phyloP scores from a whole-genome alignment of 257 asterid species.

The Plantago ovata region DNA sequence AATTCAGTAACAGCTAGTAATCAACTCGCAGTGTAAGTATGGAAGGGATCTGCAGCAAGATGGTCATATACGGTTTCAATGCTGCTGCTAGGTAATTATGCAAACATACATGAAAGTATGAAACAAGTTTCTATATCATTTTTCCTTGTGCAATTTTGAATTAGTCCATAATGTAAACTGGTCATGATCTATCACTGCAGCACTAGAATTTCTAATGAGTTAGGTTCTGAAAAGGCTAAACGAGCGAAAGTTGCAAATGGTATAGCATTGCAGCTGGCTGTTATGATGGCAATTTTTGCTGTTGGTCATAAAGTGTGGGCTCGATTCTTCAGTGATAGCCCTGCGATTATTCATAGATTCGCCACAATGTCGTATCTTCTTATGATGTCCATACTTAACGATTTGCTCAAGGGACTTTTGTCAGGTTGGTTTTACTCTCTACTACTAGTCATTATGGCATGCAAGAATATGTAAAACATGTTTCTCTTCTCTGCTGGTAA shows the following conservation, averaged over 20 bases:
- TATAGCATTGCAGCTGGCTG: conserved; percentile 51
- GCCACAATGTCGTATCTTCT: conserved; percentile 66
- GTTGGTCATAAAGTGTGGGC: conserved; percentile 72
- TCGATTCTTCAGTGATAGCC: conserved; percentile 52
- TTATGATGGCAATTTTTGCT: conserved; percentile 34
- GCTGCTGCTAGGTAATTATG: conserved; percentile 7
- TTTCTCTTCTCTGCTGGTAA: background rate
- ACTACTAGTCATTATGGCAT: background rate
- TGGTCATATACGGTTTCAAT: conserved; percentile 21
- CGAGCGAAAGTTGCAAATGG: conserved; percentile 62
- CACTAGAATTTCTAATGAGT: conserved; percentile 82
- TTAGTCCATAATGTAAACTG: background rate
- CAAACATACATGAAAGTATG: too few species aligned
- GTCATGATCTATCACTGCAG: conserved; percentile 37
- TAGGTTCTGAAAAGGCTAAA: conserved; percentile 60
- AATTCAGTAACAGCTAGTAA: too few species aligned
- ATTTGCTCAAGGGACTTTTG: conserved; percentile 61
- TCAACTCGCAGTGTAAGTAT: conserved; percentile 42
- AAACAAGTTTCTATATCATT: conserved; percentile 17
- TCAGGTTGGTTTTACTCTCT: conserved; percentile 43
- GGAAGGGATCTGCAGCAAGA: conserved; percentile 16
- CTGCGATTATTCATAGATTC: conserved; percentile 36
- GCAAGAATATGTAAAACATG: too few species aligned
- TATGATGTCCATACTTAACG: conserved; percentile 38
- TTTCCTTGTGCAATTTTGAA: background rate